phyloP scores from a whole-genome alignment of 2,329 filamentous ascomycete species.

The Aphanocladium album region DNA sequence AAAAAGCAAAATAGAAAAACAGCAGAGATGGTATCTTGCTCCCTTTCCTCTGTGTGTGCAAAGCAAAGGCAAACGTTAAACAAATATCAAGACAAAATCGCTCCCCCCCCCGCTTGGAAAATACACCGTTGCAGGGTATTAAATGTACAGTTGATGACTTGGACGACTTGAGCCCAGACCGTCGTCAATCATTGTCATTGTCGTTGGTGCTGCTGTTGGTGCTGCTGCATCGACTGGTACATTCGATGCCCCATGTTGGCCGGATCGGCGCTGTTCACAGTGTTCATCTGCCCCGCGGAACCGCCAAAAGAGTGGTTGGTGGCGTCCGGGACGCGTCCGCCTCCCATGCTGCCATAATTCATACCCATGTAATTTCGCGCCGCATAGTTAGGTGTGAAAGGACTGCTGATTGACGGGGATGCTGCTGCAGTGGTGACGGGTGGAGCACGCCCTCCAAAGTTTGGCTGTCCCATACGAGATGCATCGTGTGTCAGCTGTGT shows the following conservation, averaged over 20 bases:
- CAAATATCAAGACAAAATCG: background rate
- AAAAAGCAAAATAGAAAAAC: background rate
- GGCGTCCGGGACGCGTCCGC: background rate
- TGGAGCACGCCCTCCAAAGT: background rate
- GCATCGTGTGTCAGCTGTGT: constrained; percentile 4
- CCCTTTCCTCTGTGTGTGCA: background rate
- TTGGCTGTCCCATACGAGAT: background rate
- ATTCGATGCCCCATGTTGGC: constrained; percentile 11
- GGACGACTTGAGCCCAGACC: background rate
- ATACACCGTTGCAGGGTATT: background rate
- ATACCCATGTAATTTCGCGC: constrained; percentile 10
- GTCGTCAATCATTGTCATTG: background rate
- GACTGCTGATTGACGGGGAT: constrained; percentile 9
- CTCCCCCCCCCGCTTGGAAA: background rate
- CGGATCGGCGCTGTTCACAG: constrained; percentile 5
- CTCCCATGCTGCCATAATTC: constrained; percentile 3
- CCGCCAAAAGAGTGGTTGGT: constrained; percentile 9
- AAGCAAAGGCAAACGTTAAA: background rate
- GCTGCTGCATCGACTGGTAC: constrained; percentile 13
- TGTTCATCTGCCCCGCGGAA: constrained; percentile 3
- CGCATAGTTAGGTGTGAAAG: constrained; percentile 2
- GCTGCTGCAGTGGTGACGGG: constrained; percentile 3
- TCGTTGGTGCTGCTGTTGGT: constrained; percentile 10
- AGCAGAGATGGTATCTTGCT: constrained; percentile 1
- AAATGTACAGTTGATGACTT: constrained; percentile 5